Evolutionary conservation across 495 filamentous ascomycete species (phyloP).

Genomic region (Bathelium albidoporum): DNA sequence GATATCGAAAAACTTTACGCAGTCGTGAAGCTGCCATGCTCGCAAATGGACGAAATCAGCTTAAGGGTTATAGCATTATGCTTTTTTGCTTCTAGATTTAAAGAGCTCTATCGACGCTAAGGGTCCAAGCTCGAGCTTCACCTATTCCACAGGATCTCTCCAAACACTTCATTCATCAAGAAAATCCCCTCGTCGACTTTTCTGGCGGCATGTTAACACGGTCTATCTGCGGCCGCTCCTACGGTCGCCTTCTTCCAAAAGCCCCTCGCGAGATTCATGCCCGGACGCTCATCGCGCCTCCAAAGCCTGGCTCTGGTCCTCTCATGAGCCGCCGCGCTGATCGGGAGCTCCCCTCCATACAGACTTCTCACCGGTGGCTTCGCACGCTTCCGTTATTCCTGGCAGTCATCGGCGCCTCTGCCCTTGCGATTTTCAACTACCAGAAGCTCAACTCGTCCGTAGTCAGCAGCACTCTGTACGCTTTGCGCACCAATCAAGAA

Average conservation of each 20-base stretch:
- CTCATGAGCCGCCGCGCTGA: slow-evolving; percentile 72
- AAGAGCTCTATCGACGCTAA: neutral
- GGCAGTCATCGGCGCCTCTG: slow-evolving; percentile 49
- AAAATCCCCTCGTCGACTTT: too few species aligned
- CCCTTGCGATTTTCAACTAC: slow-evolving; percentile 94
- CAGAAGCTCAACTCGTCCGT: slow-evolving; percentile 79
- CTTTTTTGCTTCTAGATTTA: neutral
- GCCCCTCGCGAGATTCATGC: neutral
- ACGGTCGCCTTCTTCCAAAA: neutral
- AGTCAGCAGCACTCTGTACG: slow-evolving; percentile 77
- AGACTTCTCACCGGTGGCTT: slow-evolving; percentile 35
- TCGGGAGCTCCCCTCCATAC: slow-evolving; percentile 56
- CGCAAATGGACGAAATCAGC: neutral
- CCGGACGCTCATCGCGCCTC: slow-evolving; percentile 27
- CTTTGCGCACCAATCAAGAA: slow-evolving; percentile 64
- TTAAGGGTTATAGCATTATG: neutral
- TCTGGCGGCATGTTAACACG: neutral
- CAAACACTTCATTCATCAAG: too few species aligned
- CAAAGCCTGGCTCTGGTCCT: slow-evolving; percentile 43
- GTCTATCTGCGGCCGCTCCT: neutral
- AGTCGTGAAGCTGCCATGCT: slow-evolving; percentile 21
- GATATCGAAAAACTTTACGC: slow-evolving; percentile 29
- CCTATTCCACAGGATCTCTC: neutral
- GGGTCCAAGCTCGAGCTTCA: neutral
- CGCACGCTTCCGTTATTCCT: slow-evolving; percentile 49